Conservation (phyloP, 2,329 filamentous ascomycete species). For the Didymosphaeria variabile region DNA sequence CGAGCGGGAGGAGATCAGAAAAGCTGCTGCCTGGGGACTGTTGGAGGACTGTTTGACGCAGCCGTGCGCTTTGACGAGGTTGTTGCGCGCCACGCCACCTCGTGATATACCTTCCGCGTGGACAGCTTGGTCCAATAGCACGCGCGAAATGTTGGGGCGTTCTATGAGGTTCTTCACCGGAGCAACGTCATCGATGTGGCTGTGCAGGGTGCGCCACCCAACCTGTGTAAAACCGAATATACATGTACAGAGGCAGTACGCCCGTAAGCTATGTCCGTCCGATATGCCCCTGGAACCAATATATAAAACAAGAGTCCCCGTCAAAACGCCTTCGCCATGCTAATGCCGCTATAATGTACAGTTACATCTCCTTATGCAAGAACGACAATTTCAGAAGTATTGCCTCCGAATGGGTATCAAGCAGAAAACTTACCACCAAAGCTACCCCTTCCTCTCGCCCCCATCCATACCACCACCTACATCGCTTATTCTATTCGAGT, state of each 20-base stretch:
- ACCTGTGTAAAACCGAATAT: neutral
- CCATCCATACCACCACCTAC: too few species aligned
- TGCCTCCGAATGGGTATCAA: constrained; percentile 19
- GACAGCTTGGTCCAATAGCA: constrained; percentile 2
- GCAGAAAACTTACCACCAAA: neutral
- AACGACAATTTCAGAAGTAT: constrained; percentile 1
- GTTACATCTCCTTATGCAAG: constrained; percentile 3
- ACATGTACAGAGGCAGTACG: neutral
- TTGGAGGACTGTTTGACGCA: neutral
- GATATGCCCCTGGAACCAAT: neutral
- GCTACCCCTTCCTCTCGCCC: too few species aligned
- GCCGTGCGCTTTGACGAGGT: neutral
- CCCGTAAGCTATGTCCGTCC: neutral
- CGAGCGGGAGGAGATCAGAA: neutral
- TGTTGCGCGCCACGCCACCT: constrained; percentile 4
- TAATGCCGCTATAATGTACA: constrained; percentile 8
- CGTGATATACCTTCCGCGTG: neutral
- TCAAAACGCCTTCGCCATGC: constrained; percentile 17
- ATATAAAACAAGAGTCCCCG: neutral
- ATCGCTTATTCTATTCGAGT: neutral
- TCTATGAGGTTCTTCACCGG: neutral
- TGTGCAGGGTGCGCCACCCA: constrained; percentile 2
- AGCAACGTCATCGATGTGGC: constrained; percentile 10
- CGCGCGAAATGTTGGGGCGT: neutral
- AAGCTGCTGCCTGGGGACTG: constrained; percentile 11